Percentiles rank a stretch among this genome's conserved stretches.
Evolutionary conservation across 345 rosid genomes (phyloP).

Genomic region (Ceriops decandra): DNA sequence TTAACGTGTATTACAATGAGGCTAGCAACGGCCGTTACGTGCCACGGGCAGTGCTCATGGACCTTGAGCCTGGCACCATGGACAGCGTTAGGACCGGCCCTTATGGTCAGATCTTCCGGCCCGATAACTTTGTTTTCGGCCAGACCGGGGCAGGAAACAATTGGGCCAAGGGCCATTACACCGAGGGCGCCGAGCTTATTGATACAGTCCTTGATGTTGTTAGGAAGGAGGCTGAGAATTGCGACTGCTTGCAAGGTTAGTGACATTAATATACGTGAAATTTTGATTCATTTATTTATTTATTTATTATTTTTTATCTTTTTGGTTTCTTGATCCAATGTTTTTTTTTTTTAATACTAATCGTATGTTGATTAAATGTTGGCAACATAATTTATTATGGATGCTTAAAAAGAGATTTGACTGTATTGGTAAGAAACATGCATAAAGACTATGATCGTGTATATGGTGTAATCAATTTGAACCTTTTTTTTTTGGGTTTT

Average conservation of each 20-base stretch:
- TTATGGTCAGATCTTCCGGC: conserved; percentile 24
- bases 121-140: conserved; percentile 32
- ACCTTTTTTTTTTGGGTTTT: too few species aligned
- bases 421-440: too few species aligned
- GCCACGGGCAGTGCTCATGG: conserved; percentile 39
- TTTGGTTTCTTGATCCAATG: background rate
- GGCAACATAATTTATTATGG: too few species aligned
- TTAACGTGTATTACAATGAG: conserved; percentile 33
- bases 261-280: background rate
- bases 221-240: conserved; percentile 36
- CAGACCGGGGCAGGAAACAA: conserved; percentile 35
- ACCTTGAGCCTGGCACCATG: conserved; percentile 41
- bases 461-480: too few species aligned
- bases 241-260: conserved; percentile 38
- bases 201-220: conserved; percentile 36
- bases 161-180: conserved; percentile 39
- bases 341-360: too few species aligned
- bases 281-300: background rate
- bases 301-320: background rate
- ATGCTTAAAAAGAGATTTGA: too few species aligned
- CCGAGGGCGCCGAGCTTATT: conserved; percentile 39
- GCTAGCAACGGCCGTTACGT: conserved; percentile 25
- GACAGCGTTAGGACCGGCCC: conserved; percentile 28
- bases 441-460: too few species aligned
- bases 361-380: too few species aligned